phyloP scores from a whole-genome alignment of 2,329 filamentous ascomycete species.

The Lachnellula cervina region DNA sequence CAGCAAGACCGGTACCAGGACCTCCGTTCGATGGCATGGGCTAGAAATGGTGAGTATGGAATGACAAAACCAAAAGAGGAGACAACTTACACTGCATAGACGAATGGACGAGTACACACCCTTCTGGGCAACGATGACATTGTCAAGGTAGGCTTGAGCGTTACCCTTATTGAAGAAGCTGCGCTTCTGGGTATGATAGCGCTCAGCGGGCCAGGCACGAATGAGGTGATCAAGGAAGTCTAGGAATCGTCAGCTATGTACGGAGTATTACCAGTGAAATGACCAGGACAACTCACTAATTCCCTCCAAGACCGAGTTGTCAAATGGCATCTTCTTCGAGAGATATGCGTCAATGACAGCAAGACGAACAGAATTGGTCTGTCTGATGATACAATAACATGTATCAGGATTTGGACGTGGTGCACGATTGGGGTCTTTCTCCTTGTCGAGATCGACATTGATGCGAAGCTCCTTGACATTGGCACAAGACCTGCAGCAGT shows the following conservation, averaged over 20 bases:
- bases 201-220: constrained; percentile 68
- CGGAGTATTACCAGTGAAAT: background rate
- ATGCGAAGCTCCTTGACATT: constrained; percentile 49
- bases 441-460: constrained; percentile 67
- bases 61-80: background rate
- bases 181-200: constrained; percentile 68
- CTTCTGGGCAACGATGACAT: constrained; percentile 72
- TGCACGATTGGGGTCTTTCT: constrained; percentile 36
- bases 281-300: constrained; percentile 52
- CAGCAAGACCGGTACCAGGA: constrained; percentile 55
- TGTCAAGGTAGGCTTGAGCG: constrained; percentile 44
- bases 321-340: constrained; percentile 52
- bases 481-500: constrained; percentile 30
- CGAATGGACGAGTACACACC: constrained; percentile 85
- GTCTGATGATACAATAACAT: constrained; percentile 58
- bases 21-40: constrained; percentile 19
- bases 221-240: constrained; percentile 86
- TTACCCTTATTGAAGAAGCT: constrained; percentile 61
- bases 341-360: constrained; percentile 63
- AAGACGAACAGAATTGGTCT: constrained; percentile 66
- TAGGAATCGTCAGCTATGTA: constrained; percentile 23
- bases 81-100: constrained; percentile 53
- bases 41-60: constrained; percentile 12
- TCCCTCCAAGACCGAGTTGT: constrained; percentile 67
- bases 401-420: constrained; percentile 34